These are phyloP conservation scores for Carex kokanica DNA, from an alignment of 176 grass and related monocot species.

Conservation along the genomic window DNA sequence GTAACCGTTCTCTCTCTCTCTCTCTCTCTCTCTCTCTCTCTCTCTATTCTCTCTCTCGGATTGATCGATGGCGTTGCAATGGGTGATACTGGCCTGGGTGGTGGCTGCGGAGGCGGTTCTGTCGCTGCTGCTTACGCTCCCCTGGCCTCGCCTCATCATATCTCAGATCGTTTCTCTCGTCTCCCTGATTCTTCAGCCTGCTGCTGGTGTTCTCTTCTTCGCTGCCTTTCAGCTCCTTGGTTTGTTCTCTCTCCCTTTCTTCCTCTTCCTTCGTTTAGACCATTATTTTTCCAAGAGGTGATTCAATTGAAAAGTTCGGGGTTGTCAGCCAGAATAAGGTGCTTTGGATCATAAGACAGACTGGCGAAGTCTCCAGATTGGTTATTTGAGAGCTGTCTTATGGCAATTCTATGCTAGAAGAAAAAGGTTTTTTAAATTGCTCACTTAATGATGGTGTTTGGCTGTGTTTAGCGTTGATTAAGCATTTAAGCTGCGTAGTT, in stretches of 20 bases:
- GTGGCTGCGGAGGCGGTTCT: constrained; percentile 72
- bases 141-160: constrained; percentile 61
- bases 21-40: too few species aligned
- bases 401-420: not conserved
- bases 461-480: not conserved
- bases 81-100: constrained; percentile 76
- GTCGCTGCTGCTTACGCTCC: constrained; percentile 59
- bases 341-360: not conserved
- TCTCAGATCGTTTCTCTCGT: constrained; percentile 65
- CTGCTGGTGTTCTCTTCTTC: constrained; percentile 63
- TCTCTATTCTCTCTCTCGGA: not conserved
- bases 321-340: not conserved
- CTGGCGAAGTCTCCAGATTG: not conserved
- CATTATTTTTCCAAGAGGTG: too few species aligned
- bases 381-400: not conserved
- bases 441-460: not conserved
- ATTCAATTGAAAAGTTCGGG: not conserved
- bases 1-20: not conserved
- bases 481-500: not conserved
- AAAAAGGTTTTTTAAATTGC: not conserved
- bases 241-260: not conserved
- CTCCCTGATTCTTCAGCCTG: constrained; percentile 60
- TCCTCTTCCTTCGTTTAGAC: not conserved
- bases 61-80: constrained; percentile 75
- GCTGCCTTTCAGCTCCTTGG: constrained; percentile 82